Conservation (phyloP, 805 yeast genomes). For the Yarrowia sp. region DNA sequence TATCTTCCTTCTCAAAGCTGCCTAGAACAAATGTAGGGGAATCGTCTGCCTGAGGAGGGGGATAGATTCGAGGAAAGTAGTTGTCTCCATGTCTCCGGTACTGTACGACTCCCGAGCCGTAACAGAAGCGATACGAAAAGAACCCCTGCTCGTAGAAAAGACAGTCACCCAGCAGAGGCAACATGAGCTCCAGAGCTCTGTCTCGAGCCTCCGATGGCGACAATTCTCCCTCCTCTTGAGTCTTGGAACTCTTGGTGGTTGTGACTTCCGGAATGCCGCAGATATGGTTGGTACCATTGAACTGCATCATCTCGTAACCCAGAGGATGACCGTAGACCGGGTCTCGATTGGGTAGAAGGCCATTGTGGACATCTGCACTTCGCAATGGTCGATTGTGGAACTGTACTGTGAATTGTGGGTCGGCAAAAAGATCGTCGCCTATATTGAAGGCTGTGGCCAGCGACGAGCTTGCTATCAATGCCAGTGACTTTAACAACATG, state of each 20-base stretch:
- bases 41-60: constrained; percentile 31
- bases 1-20: constrained; percentile 25
- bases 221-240: neutral
- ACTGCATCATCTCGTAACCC: constrained; percentile 27
- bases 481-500: neutral
- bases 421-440: constrained; percentile 13
- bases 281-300: constrained; percentile 28
- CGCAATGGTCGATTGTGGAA: constrained; percentile 11
- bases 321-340: constrained; percentile 1
- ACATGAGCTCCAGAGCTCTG: constrained; percentile 28
- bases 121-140: constrained; percentile 55
- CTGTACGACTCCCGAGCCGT: constrained; percentile 48
- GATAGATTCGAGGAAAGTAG: constrained; percentile 16
- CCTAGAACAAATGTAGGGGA: constrained; percentile 38
- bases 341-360: neutral
- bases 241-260: neutral
- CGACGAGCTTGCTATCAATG: neutral
- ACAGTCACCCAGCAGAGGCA: constrained; percentile 32
- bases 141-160: constrained; percentile 41
- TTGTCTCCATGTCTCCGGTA: constrained; percentile 39
- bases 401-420: constrained; percentile 19
- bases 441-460: constrained; percentile 4
- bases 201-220: constrained; percentile 15
- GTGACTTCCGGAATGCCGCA: constrained; percentile 29
- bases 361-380: neutral